phyloP scores from a whole-genome alignment of 2,329 filamentous ascomycete species.

The Arthrinium puccinioides region DNA sequence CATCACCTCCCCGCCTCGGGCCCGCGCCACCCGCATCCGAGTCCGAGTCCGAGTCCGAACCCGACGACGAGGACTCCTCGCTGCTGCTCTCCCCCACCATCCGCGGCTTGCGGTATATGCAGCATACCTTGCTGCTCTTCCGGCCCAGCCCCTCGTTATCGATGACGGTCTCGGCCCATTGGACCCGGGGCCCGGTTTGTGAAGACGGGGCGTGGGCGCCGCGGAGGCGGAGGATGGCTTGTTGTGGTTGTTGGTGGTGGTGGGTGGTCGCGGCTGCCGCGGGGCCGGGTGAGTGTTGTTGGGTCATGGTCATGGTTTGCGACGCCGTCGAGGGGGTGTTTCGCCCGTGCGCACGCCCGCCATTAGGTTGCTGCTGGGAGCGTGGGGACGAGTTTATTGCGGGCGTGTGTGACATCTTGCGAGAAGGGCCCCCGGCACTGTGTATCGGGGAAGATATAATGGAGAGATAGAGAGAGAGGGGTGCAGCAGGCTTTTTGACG shows the following conservation, averaged over 20 bases:
- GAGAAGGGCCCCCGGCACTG: too few species aligned
- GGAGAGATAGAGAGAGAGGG: too few species aligned
- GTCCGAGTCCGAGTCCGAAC: conserved; percentile 46
- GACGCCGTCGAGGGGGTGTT: too few species aligned
- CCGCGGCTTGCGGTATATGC: conserved; percentile 89
- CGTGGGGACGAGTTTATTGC: too few species aligned
- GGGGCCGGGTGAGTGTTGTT: neutral
- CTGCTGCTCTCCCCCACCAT: conserved; percentile 76
- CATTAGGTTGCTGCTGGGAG: too few species aligned
- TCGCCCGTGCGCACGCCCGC: too few species aligned
- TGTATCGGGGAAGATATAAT: too few species aligned
- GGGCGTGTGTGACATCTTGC: too few species aligned
- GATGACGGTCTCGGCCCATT: conserved; percentile 88
- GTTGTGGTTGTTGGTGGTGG: too few species aligned
- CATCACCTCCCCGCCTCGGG: conserved; percentile 5
- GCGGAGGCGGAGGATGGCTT: conserved; percentile 43
- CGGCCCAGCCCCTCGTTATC: conserved; percentile 93
- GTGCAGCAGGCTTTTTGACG: too few species aligned
- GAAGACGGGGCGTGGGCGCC: conserved; percentile 33
- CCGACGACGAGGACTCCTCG: conserved; percentile 52
- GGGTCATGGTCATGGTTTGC: conserved; percentile 2
- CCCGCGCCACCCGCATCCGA: conserved; percentile 35
- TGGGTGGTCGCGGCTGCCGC: neutral
- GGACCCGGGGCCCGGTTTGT: conserved; percentile 54
- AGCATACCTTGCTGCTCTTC: conserved; percentile 98